Conservation (phyloP, 106 monocot species). For the Dendrobium nobile region DNA sequence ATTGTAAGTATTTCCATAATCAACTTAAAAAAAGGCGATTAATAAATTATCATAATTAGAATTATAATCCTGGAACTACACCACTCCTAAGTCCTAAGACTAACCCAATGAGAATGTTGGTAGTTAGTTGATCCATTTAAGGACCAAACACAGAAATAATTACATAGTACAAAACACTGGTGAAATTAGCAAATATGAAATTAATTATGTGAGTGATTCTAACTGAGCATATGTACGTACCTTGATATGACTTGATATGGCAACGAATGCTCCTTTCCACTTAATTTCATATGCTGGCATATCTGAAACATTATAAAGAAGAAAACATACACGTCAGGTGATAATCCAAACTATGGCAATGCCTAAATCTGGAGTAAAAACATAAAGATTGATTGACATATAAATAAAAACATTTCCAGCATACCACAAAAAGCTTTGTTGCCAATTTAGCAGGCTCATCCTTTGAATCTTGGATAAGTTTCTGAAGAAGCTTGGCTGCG, state of each 20-base stretch:
- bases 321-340: slow-evolving; percentile 7
- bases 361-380: background rate
- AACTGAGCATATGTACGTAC: slow-evolving; percentile 13
- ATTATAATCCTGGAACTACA: background rate
- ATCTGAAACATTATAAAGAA: slow-evolving; percentile 34
- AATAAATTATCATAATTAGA: too few species aligned
- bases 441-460: slow-evolving; percentile 95
- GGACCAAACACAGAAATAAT: background rate
- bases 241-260: slow-evolving; percentile 85
- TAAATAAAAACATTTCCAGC: background rate
- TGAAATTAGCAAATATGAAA: slow-evolving; percentile 2
- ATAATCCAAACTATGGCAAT: background rate
- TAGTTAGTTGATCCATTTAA: background rate
- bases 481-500: slow-evolving; percentile 91
- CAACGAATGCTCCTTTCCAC: slow-evolving; percentile 74
- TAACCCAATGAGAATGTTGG: background rate
- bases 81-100: background rate
- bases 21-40: too few species aligned
- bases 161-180: background rate
- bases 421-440: slow-evolving; percentile 89
- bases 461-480: slow-evolving; percentile 93
- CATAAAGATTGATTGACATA: background rate
- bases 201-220: background rate
- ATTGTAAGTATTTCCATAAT: too few species aligned
- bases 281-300: slow-evolving; percentile 74